These are phyloP conservation scores for Bjerkandera adusta DNA, from an alignment of 1,284 basidiomycete genomes.

Conservation along the genomic window DNA sequence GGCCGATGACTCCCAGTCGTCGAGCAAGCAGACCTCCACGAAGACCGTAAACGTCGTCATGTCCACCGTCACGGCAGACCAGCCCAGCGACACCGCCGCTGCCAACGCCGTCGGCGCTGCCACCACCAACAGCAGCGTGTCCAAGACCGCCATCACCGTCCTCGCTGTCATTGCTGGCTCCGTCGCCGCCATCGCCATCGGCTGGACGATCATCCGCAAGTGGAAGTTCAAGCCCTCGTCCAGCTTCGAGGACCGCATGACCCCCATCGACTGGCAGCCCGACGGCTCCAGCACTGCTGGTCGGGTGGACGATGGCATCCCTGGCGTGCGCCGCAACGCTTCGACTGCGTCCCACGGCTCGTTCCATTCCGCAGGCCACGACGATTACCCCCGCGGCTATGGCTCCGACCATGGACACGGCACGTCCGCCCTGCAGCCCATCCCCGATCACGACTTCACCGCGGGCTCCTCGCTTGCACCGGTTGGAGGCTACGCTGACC, in stretches of 20 bases:
- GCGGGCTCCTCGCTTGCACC: constrained; percentile 60
- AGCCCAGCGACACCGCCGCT: constrained; percentile 17
- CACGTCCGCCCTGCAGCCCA: constrained; percentile 34
- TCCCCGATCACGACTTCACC: constrained; percentile 83
- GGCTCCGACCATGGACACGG: constrained; percentile 28
- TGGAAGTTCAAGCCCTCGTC: constrained; percentile 84
- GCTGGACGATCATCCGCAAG: constrained; percentile 89
- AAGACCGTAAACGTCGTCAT: constrained; percentile 14
- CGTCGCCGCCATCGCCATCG: constrained; percentile 64
- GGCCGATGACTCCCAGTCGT: constrained; percentile 9
- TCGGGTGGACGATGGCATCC: constrained; percentile 39
- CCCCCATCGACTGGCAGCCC: constrained; percentile 82
- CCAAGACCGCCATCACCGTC: constrained; percentile 61
- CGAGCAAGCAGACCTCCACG: constrained; percentile 7
- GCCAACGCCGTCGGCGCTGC: constrained; percentile 15
- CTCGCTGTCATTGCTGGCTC: constrained; percentile 71
- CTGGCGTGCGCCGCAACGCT: constrained; percentile 47
- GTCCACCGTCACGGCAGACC: constrained; percentile 13
- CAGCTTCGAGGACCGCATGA: constrained; percentile 79
- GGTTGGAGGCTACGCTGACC: constrained; percentile 76
- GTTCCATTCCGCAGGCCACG: constrained; percentile 63
- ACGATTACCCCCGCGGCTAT: constrained; percentile 28
- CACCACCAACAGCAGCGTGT: constrained; percentile 28
- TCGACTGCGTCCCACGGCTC: constrained; percentile 59
- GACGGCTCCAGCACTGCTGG: constrained; percentile 45